Conservation (phyloP, 2,329 filamentous ascomycete genomes). For the Paracamarosporium sp. region DNA sequence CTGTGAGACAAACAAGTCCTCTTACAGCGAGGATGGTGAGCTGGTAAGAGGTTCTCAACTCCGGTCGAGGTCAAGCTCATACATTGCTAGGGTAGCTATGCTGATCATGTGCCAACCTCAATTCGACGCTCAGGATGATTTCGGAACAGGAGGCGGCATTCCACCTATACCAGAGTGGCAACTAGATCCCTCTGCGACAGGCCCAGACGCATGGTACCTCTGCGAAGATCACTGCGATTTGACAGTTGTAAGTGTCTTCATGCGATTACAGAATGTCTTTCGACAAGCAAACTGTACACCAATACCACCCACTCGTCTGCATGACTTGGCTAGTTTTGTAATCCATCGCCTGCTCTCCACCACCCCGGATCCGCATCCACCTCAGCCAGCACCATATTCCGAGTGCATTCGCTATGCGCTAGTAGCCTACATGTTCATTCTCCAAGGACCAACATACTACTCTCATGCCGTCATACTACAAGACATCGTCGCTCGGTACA, state of each 20-base stretch:
- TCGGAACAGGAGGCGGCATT: constrained; percentile 58
- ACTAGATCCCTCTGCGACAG: constrained; percentile 23
- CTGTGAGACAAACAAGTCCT: constrained; percentile 57
- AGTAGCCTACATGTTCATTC: constrained; percentile 60
- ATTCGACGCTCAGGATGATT: constrained; percentile 60
- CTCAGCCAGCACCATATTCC: constrained; percentile 23
- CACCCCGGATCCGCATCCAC: constrained; percentile 12
- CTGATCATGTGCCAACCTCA: constrained; percentile 61
- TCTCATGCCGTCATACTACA: constrained; percentile 50
- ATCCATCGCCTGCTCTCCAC: constrained; percentile 57
- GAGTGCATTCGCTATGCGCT: constrained; percentile 54
- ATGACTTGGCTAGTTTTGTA: constrained; percentile 63
- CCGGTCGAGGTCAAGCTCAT: neutral
- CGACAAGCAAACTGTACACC: constrained; percentile 33
- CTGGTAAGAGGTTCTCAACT: constrained; percentile 51
- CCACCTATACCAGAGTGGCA: constrained; percentile 59
- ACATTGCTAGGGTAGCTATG: constrained; percentile 60
- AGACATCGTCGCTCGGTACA: constrained; percentile 16
- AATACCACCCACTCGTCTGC: constrained; percentile 54
- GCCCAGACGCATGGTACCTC: constrained; percentile 17
- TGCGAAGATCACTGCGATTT: constrained; percentile 40
- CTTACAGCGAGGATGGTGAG: constrained; percentile 63
- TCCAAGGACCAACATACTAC: constrained; percentile 64
- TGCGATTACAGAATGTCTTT: constrained; percentile 55
- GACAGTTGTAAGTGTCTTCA: constrained; percentile 47